Evolutionary conservation across 345 rosid species (phyloP).

Genomic region (Pelargonium nanum): DNA sequence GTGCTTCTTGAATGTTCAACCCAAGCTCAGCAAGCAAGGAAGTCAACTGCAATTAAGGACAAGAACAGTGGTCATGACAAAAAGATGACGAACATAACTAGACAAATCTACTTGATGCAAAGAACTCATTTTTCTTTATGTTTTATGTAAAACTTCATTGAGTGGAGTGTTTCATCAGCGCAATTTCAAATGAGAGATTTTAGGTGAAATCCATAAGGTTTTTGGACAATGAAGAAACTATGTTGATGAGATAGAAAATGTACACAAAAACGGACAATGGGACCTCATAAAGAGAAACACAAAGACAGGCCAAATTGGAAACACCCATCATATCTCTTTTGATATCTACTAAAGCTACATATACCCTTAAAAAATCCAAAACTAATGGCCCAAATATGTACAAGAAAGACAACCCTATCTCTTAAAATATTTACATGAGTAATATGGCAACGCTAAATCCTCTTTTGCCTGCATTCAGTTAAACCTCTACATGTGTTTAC

Average conservation of each 20-base stretch:
- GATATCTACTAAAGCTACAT: neutral
- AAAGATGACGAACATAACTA: neutral
- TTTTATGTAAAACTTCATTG: neutral
- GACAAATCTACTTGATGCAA: neutral
- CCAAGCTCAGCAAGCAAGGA: conserved; percentile 82
- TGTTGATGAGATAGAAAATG: neutral
- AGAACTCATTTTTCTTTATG: neutral
- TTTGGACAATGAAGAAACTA: no score
- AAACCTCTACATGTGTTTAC: no score
- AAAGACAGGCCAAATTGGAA: neutral
- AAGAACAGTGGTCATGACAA: neutral
- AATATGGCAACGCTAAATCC: no score
- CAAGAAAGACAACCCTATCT: neutral
- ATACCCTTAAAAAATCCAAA: neutral
- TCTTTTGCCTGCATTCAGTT: no score
- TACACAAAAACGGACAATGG: neutral
- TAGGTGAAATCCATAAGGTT: neutral
- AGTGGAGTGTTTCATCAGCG: neutral
- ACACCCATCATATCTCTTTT: neutral
- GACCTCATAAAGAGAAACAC: neutral
- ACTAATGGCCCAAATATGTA: neutral
- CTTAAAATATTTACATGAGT: neutral
- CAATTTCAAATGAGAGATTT: no score
- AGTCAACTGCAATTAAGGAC: conserved; percentile 51
- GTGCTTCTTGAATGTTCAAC: conserved; percentile 97